Conservation (phyloP, 2,329 filamentous ascomycete species). For the Hypoxylon sp. region DNA sequence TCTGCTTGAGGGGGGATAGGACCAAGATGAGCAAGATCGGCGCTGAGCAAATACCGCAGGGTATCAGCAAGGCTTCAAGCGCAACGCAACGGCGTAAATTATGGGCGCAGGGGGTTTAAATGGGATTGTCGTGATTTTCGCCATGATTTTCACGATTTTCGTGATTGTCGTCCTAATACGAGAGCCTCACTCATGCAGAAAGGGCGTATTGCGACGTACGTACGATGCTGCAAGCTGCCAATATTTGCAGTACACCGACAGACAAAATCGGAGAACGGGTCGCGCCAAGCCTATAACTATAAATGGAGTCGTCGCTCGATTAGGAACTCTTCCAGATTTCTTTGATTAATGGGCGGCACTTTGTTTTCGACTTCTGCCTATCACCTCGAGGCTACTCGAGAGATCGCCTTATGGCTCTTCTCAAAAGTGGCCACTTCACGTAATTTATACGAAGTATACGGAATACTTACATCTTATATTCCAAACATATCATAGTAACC, state of each 20-base stretch:
- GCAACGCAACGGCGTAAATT: conserved; percentile 7
- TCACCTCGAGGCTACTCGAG: conserved; percentile 28
- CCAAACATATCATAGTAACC: background rate
- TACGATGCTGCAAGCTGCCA: conserved; percentile 16
- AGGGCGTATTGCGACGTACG: conserved; percentile 8
- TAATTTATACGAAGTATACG: too few relatives aligned
- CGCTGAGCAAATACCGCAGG: conserved; percentile 24
- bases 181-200: conserved; percentile 37
- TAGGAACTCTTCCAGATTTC: conserved; percentile 33
- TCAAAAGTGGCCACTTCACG: conserved; percentile 33
- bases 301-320: conserved; percentile 32
- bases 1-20: conserved; percentile 25
- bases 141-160: conserved; percentile 29
- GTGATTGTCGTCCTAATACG: conserved; percentile 40
- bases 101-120: conserved; percentile 10
- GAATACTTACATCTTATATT: too few relatives aligned
- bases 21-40: conserved; percentile 38
- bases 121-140: conserved; percentile 23
- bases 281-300: conserved; percentile 37
- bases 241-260: conserved; percentile 30
- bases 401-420: conserved; percentile 34
- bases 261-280: conserved; percentile 33
- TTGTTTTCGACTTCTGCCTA: background rate
- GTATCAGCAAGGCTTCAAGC: conserved; percentile 22
- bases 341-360: conserved; percentile 36